Conservation (phyloP, 2,329 filamentous ascomycete genomes). For the Diaporthe velutina region DNA sequence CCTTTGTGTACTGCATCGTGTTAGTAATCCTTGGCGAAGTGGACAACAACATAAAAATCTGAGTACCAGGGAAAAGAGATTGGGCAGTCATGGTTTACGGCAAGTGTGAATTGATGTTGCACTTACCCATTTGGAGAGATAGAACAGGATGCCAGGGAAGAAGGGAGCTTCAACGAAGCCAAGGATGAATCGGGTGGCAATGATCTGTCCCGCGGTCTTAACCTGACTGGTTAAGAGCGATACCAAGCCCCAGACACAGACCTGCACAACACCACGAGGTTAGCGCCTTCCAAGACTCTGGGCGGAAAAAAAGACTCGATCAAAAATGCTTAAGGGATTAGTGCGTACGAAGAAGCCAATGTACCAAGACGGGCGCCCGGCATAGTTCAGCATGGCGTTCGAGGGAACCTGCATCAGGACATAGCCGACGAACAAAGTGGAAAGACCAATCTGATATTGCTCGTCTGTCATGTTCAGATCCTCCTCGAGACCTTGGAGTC, state of each 20-base stretch:
- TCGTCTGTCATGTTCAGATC: conserved; percentile 49
- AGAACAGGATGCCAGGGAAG: conserved; percentile 52
- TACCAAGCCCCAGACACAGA: conserved; percentile 39
- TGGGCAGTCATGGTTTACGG: background rate
- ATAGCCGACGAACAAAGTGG: conserved; percentile 45
- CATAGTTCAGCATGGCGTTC: conserved; percentile 46
- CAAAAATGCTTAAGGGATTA: background rate
- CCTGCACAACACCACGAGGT: conserved; percentile 5
- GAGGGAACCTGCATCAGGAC: conserved; percentile 45
- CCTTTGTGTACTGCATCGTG: conserved; percentile 31
- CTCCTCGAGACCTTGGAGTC: conserved; percentile 60
- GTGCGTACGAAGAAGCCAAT: conserved; percentile 53
- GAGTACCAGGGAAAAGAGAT: background rate
- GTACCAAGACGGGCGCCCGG: conserved; percentile 50
- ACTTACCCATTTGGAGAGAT: conserved; percentile 38
- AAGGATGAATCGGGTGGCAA: conserved; percentile 54
- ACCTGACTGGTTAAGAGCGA: conserved; percentile 49
- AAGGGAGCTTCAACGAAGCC: conserved; percentile 56
- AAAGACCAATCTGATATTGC: conserved; percentile 52
- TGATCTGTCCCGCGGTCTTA: conserved; percentile 49
- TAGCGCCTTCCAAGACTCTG: conserved; percentile 8
- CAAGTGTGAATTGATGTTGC: background rate
- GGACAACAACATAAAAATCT: too few species aligned
- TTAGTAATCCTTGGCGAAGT: background rate
- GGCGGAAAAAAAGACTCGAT: background rate